Percentiles rank a stretch among this genome's conserved stretches.
These are phyloP conservation scores for Epichloe glyceriae DNA, from an alignment of 2,329 filamentous ascomycete species.

Conservation along the genomic window DNA sequence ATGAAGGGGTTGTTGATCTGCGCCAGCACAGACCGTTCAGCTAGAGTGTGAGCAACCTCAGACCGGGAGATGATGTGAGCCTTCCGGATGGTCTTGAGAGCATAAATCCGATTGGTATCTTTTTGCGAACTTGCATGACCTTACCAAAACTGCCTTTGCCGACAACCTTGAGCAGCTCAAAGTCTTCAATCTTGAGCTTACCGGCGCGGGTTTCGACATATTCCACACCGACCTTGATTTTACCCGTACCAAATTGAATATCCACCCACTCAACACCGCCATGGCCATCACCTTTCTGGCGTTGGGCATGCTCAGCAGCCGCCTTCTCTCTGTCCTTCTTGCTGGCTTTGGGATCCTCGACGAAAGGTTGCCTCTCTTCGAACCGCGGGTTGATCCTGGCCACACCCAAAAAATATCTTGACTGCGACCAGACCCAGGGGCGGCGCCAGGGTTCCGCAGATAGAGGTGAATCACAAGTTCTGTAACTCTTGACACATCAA, in stretches of 20 bases:
- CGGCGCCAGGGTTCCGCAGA: constrained; percentile 79
- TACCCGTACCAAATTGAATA: constrained; percentile 78
- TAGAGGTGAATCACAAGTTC: constrained; percentile 88
- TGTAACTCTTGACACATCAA: constrained; percentile 90
- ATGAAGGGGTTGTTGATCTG: constrained; percentile 99
- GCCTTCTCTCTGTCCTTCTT: constrained; percentile 80
- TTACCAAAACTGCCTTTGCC: constrained; percentile 98
- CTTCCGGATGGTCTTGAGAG: constrained; percentile 98
- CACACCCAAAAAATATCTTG: constrained; percentile 91
- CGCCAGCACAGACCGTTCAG: constrained; percentile 91
- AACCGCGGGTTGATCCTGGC: constrained; percentile 86
- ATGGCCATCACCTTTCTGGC: constrained; percentile 39
- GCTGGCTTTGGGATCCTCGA: constrained; percentile 70
- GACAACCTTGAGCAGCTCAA: constrained; percentile 93
- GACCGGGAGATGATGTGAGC: constrained; percentile 97
- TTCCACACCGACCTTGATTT: constrained; percentile 81
- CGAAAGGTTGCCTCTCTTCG: constrained; percentile 58
- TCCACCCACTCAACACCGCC: constrained; percentile 80
- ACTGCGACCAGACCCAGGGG: constrained; percentile 75
- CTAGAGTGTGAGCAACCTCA: constrained; percentile 92
- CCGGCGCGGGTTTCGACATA: constrained; percentile 87
- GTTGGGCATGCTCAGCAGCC: constrained; percentile 49
- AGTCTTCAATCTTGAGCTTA: constrained; percentile 91
- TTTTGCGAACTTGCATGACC: constrained; percentile 98
- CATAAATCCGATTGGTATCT: constrained; percentile 94